Evolutionary conservation across 2,329 filamentous ascomycete genomes (phyloP), one percentile per base, ranked within the genome.

Genomic region (Lasiodiplodia sp.): DNA sequence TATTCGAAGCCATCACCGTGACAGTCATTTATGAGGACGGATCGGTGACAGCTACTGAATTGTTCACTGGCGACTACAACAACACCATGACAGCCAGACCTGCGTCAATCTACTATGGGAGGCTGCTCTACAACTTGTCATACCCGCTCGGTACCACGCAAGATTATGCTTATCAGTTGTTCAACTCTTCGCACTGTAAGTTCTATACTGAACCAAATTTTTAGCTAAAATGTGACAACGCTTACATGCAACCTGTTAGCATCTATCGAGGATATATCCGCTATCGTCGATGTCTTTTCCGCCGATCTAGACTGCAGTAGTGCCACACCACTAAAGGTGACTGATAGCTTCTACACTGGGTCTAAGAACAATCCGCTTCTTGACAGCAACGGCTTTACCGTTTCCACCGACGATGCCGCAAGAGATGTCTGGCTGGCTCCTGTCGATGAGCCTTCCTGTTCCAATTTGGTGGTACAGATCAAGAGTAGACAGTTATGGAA

Each of bases 231-330:
- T 23, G 2, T 16, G 28, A 28, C 28, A 28, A 28, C 12, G 25
- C 52, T 56, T 44, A 60, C 34, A 14, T 23, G 7, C 23, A 21
- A 5, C 28, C 10, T 14, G 7, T n/a, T n/a, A 60, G 56, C 56
- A 44, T 60, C 56, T 23, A n/a, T 47, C 4, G 10, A 40, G 3
- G 25, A n/a, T 31, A 14, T 62, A 14, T 16, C 38, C 23, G 57
- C 57, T 2, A 11, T 18, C 2, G 57, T 62, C 37, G 40, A 62
- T 28, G 57, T 62, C 16, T 62, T 62, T n/a, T 62, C 57, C 8
- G 57, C 57, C 14, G 57, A 62, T 16, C 38, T 62, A 4, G 23
- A 25, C 57, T 62, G 57, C 10, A 3, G 10, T 21, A 16, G 4
- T 6, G 57, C 14, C 21, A 25, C 11, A 11, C 4, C 16, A 56